A percentile compares a stretch with the other conserved stretches of the same genome.
Evolutionary conservation across 2,329 filamentous ascomycete genomes (phyloP).

Genomic region (Elsinoe fawcettii): DNA sequence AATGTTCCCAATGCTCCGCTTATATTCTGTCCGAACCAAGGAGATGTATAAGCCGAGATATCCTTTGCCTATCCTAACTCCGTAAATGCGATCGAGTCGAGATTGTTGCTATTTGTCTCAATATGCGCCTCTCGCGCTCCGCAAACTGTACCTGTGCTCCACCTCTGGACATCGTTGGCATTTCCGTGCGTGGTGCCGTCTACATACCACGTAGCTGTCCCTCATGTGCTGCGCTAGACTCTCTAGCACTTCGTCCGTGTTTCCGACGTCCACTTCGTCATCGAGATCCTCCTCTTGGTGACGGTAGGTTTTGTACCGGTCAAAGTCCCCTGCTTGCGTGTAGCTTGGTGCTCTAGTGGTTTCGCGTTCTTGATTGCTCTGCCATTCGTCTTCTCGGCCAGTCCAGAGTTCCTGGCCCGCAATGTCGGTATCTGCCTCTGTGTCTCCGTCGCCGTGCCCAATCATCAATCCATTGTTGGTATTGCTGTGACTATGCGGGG

Average conservation of each 20-base stretch:
- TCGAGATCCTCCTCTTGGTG: constrained; percentile 15
- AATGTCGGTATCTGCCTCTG: constrained; percentile 25
- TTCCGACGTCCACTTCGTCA: constrained; percentile 21
- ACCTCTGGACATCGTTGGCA: not conserved
- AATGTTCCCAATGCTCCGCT: constrained; percentile 5
- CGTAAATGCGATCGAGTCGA: not conserved
- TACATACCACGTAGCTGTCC: not conserved
- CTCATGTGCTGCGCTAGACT: constrained; percentile 7
- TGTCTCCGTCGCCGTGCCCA: constrained; percentile 28
- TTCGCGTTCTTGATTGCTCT: constrained; percentile 16
- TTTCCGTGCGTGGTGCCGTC: not conserved
- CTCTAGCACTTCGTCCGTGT: constrained; percentile 25
- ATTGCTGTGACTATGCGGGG: constrained; percentile 51
- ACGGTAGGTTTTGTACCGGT: constrained; percentile 4
- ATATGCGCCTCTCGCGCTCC: not conserved
- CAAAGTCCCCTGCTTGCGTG: constrained; percentile 5
- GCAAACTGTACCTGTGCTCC: not conserved
- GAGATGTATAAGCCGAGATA: constrained; percentile 6
- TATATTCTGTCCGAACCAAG: constrained; percentile 1
- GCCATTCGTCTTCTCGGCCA: constrained; percentile 21
- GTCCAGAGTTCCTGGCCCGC: constrained; percentile 9
- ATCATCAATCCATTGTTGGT: constrained; percentile 28
- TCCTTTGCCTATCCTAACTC: not conserved
- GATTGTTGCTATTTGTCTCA: not conserved
- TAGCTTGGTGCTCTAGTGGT: not conserved